Conservation (phyloP, 495 filamentous ascomycete genomes). For the Neurospora discreta region DNA sequence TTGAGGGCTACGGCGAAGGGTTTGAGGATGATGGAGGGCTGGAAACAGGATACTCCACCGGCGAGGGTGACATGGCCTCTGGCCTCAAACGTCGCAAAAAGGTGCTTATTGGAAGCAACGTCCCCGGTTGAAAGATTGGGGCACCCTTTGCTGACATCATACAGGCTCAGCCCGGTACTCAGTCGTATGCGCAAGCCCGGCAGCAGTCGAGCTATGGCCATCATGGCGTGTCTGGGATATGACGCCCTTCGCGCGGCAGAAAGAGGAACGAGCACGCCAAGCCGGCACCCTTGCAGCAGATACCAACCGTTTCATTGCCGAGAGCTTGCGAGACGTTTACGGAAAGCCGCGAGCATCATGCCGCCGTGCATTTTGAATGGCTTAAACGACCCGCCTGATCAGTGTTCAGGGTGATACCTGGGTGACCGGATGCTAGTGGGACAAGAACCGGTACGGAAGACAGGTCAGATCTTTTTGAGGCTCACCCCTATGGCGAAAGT, state of each 20-base stretch:
- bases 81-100: slow-evolving; percentile 45
- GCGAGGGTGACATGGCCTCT: slow-evolving; percentile 36
- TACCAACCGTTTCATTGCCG: background rate
- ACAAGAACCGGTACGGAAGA: slow-evolving; percentile 4
- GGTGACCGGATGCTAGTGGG: slow-evolving; percentile 3
- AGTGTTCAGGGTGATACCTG: slow-evolving; percentile 30
- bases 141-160: slow-evolving; percentile 14
- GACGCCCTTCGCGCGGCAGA: background rate
- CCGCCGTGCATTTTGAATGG: background rate
- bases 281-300: background rate
- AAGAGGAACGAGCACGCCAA: slow-evolving; percentile 1
- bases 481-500: background rate
- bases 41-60: slow-evolving; percentile 39
- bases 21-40: slow-evolving; percentile 35
- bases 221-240: slow-evolving; percentile 25
- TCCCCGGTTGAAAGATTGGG: slow-evolving; percentile 13
- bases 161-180: slow-evolving; percentile 18
- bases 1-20: slow-evolving; percentile 47
- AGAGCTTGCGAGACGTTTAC: background rate
- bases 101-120: slow-evolving; percentile 30
- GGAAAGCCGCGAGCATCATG: background rate
- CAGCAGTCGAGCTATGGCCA: slow-evolving; percentile 31
- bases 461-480: slow-evolving; percentile 5
- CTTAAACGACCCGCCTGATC: slow-evolving; percentile 11
- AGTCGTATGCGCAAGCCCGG: slow-evolving; percentile 19